Evolutionary conservation across 164 flowering plant species (phyloP), one percentile per base, ranked within the genome.

Genomic region (Magnolia changhungtana): DNA sequence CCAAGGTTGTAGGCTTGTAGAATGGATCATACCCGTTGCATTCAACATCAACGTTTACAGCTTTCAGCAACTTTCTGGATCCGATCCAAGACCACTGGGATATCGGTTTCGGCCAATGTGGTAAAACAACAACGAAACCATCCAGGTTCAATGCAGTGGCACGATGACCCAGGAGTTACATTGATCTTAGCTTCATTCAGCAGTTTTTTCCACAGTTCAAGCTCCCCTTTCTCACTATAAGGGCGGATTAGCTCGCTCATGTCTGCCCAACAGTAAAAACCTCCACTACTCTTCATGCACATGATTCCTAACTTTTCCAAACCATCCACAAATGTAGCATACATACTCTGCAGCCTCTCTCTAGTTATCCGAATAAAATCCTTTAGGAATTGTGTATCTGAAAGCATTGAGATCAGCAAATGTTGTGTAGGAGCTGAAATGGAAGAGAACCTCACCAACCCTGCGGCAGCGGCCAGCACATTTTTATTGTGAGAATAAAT

Each of bases 81-180:
- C 37, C 98, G 88, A 72, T 87, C 88, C 87, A 96, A 85, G 23
- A 94, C 92, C 71, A 89, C 84, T 78, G 91, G 90, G 74, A 96
- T 83, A 72, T 96, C 95, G 50, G 77, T 83, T 67, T 92, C 94
- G 0, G 85, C 81, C 84, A 92, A 83, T 27, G 85, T 80, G 8
- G 90, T 76, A 81, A 94, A 90, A 86, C 98, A 91, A 75, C 82
- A 89, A 31, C 93, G 72, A 78, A 96, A 96, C 99, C 98, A 96
- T 67, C 98, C 98, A 8, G 97, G 98, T 83, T 94, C 99, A 59
- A 96, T 91, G 75, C 95, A 96, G 70, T 96, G 98, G 84, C 99
- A 96, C 27, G 81, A 83, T 27, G 97, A 90, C 11, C 99, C 99
- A 2, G 98, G 98, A 69, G 87, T 89, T 13, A 83, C 90, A 84